A percentile compares a stretch with the other conserved stretches of the same genome.
Conservation (phyloP, 805 yeast species). For the Sugiyamaella lignohabitans region DNA sequence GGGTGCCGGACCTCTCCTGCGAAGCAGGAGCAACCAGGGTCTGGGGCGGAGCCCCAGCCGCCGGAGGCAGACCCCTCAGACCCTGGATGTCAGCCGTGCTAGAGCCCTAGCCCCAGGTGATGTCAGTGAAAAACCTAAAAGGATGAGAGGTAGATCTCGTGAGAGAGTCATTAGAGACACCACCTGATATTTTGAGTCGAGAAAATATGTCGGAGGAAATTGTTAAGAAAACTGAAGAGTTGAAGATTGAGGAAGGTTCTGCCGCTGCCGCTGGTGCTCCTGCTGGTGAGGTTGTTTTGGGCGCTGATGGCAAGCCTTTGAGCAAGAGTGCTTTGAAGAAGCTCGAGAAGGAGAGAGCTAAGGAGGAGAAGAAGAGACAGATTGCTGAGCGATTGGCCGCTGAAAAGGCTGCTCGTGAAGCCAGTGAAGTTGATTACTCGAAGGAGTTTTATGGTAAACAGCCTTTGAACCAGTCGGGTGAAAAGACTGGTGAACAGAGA, state of each 20-base stretch:
- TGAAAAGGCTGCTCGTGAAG: slow-evolving; percentile 75
- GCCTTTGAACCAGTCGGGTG: slow-evolving; percentile 74
- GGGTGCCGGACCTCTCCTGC: no score
- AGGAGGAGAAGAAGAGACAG: slow-evolving; percentile 68
- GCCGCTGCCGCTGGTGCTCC: slow-evolving; percentile 3
- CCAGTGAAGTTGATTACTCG: slow-evolving; percentile 79
- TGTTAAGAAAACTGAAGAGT: slow-evolving; percentile 21
- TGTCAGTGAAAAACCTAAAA: no score
- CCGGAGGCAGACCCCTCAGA: no score
- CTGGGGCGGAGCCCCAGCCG: no score
- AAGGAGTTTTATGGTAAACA: slow-evolving; percentile 82
- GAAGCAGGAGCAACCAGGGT: no score
- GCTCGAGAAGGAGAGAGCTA: slow-evolving; percentile 44
- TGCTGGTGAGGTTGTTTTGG: slow-evolving; percentile 30
- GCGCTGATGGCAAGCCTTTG: slow-evolving; percentile 77
- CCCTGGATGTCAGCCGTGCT: no score
- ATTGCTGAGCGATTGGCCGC: slow-evolving; percentile 80
- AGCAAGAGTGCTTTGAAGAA: slow-evolving; percentile 94
- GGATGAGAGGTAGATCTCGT: no score
- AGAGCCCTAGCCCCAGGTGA: no score
- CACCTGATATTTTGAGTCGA: no score
- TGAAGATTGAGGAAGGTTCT: slow-evolving; percentile 11
- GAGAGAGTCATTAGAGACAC: no score
- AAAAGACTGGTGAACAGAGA: slow-evolving; percentile 63
- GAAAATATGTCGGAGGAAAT: slow-evolving; percentile 22